phyloP scores from a whole-genome alignment of 176 grass and related monocot species.

The Microstegium vimineum region DNA sequence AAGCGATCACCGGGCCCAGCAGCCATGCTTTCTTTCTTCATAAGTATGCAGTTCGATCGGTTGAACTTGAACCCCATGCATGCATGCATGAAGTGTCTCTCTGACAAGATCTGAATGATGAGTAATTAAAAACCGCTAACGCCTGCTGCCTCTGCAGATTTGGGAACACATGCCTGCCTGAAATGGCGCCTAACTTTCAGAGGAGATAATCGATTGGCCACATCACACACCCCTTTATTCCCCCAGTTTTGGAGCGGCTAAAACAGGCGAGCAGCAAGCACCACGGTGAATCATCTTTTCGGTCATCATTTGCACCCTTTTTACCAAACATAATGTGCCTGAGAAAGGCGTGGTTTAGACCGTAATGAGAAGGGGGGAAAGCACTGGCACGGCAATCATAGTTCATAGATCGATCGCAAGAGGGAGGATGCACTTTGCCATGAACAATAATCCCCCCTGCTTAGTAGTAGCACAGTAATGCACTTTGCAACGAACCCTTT shows the following conservation, averaged over 20 bases:
- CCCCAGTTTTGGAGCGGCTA: conserved; percentile 31
- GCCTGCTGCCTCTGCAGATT: conserved; percentile 32
- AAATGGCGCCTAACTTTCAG: conserved; percentile 23
- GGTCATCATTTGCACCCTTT: conserved; percentile 37
- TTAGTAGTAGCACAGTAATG: background rate
- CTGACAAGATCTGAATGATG: conserved; percentile 32
- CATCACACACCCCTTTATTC: background rate
- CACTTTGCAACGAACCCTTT: too few species aligned
- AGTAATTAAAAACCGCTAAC: conserved; percentile 7
- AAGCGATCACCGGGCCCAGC: background rate
- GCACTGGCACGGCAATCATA: background rate
- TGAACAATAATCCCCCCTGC: background rate
- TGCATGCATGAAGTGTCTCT: conserved; percentile 10
- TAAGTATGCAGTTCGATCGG: conserved; percentile 24
- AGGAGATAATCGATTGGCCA: conserved; percentile 13
- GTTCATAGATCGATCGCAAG: too few species aligned
- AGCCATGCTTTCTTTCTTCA: background rate
- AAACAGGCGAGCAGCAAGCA: background rate
- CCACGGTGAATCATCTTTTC: conserved; percentile 5
- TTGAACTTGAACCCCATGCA: too few species aligned
- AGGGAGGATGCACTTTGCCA: too few species aligned
- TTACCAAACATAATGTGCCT: conserved; percentile 24
- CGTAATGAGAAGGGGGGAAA: background rate
- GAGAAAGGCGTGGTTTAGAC: conserved; percentile 5
- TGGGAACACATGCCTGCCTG: conserved; percentile 18